phyloP scores from a whole-genome alignment of 1,284 basidiomycete species.

The Malassezia pachydermatis region DNA sequence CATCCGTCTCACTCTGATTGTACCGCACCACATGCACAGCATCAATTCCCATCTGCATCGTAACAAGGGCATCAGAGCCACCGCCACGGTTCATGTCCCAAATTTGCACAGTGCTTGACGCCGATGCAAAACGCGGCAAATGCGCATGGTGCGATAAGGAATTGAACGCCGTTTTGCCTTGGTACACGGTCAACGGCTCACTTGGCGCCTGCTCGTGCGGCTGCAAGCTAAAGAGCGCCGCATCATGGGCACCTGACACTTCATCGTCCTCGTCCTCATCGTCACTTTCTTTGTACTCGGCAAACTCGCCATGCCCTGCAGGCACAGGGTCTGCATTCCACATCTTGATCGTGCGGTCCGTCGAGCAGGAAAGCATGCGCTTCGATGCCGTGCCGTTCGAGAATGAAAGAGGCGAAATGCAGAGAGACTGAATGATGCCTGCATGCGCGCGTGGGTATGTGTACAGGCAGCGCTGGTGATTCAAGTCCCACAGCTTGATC shows the following conservation, averaged over 20 bases:
- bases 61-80: slow-evolving; percentile 56
- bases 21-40: slow-evolving; percentile 78
- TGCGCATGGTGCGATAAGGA: slow-evolving; percentile 86
- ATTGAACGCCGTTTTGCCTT: slow-evolving; percentile 52
- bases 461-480: slow-evolving; percentile 59
- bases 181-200: slow-evolving; percentile 41
- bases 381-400: slow-evolving; percentile 45
- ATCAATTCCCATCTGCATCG: slow-evolving; percentile 55
- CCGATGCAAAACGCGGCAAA: slow-evolving; percentile 81
- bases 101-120: slow-evolving; percentile 81
- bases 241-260: slow-evolving; percentile 26
- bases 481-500: slow-evolving; percentile 77
- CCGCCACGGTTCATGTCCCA: slow-evolving; percentile 81
- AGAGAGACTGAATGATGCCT: slow-evolving; percentile 69
- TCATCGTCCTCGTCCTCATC: slow-evolving; percentile 43
- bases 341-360: slow-evolving; percentile 80
- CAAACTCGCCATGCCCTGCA: slow-evolving; percentile 46
- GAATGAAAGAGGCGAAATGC: slow-evolving; percentile 59
- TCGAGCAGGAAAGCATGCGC: slow-evolving; percentile 75
- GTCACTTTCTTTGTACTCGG: slow-evolving; percentile 25
- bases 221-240: slow-evolving; percentile 32
- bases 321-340: slow-evolving; percentile 57
- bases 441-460: slow-evolving; percentile 73
- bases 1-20: slow-evolving; percentile 83
- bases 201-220: slow-evolving; percentile 25